Percentiles rank a stretch among this genome's conserved stretches.
Conservation (phyloP, 257 asterid species). For the Solanum piurae region DNA sequence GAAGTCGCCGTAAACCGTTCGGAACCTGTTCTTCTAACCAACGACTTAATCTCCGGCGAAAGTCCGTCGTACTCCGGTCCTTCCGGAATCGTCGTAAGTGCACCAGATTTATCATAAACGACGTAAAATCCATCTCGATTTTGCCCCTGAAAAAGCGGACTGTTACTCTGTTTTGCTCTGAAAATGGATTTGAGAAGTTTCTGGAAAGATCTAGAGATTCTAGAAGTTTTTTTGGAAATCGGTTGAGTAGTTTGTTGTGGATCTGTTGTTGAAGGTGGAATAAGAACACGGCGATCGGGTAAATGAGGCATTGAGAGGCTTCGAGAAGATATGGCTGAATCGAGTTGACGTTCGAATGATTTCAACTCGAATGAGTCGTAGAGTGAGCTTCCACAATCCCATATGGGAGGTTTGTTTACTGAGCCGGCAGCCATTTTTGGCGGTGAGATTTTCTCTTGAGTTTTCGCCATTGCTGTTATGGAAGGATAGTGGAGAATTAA, state of each 20-base stretch:
- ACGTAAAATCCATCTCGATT: constrained; percentile 16
- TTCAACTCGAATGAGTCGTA: constrained; percentile 70
- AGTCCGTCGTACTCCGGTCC: constrained; percentile 39
- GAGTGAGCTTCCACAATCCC: constrained; percentile 79
- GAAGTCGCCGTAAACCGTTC: constrained; percentile 32
- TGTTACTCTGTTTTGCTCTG: constrained; percentile 19
- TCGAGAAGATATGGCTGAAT: constrained; percentile 52
- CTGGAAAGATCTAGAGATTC: constrained; percentile 42
- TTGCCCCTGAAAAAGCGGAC: background rate
- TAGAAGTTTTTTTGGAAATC: constrained; percentile 29
- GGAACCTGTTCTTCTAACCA: constrained; percentile 44
- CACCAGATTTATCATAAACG: constrained; percentile 28
- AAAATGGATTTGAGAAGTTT: constrained; percentile 43
- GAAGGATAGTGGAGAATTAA: background rate
- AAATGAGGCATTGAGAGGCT: constrained; percentile 76
- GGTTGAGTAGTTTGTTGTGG: background rate
- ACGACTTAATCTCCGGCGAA: constrained; percentile 51
- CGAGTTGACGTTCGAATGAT: constrained; percentile 48
- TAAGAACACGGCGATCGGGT: constrained; percentile 18
- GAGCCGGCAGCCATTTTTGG: background rate
- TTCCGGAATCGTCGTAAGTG: constrained; percentile 49
- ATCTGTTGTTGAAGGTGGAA: background rate
- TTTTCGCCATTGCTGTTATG: background rate
- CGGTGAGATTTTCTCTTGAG: background rate
- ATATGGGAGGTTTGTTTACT: constrained; percentile 14